Evolutionary conservation across 164 flowering plant species (phyloP).

Genomic region (Nelumbo lutea): DNA sequence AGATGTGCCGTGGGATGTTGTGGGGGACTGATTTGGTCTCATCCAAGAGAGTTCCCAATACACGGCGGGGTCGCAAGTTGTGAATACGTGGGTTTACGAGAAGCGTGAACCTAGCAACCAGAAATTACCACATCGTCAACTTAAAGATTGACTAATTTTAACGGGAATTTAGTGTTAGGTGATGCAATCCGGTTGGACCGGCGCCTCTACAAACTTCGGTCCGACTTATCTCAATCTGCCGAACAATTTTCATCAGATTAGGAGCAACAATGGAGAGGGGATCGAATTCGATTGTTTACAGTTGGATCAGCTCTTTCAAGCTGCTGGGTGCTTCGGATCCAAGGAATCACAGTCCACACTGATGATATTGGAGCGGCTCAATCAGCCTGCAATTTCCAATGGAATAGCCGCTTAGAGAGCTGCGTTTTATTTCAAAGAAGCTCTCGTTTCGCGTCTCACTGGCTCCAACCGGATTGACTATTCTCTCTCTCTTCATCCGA

Average conservation of each 20-base stretch:
- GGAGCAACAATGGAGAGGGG: not conserved
- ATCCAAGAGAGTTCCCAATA: too few species aligned
- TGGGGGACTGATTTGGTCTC: too few species aligned
- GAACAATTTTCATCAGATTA: not conserved
- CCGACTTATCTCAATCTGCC: constrained; percentile 10
- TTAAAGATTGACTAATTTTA: too few species aligned
- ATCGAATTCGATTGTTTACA: constrained; percentile 37
- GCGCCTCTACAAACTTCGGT: constrained; percentile 5
- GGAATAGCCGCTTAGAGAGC: constrained; percentile 74
- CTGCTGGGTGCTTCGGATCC: constrained; percentile 66
- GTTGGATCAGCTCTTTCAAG: constrained; percentile 62
- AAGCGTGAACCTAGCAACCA: too few species aligned
- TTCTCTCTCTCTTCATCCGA: constrained; percentile 33
- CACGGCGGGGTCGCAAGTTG: too few species aligned
- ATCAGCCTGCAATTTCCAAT: constrained; percentile 51
- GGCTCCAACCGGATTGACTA: constrained; percentile 29
- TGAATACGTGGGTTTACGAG: too few species aligned
- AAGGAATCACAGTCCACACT: constrained; percentile 64
- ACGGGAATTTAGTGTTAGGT: too few species aligned
- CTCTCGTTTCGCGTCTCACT: constrained; percentile 50
- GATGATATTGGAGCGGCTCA: constrained; percentile 78
- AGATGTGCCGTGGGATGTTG: too few species aligned
- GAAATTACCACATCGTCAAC: too few species aligned
- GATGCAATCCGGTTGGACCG: not conserved
- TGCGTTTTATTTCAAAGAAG: constrained; percentile 78